These are phyloP conservation scores for Polyporus tsugae DNA, from an alignment of 1,284 basidiomycete genomes.

Conservation along the genomic window DNA sequence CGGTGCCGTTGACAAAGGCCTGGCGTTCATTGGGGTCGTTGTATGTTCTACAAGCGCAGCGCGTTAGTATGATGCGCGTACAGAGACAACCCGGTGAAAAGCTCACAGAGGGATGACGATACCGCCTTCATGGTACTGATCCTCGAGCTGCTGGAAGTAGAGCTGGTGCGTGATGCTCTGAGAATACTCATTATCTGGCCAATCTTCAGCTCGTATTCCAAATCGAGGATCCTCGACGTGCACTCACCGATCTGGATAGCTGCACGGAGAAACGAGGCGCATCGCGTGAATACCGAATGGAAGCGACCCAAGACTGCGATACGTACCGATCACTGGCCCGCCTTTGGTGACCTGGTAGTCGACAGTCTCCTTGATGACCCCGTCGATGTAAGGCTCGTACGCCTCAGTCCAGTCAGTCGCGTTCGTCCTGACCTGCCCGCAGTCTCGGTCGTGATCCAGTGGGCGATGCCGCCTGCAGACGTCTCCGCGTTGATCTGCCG, in stretches of 20 bases:
- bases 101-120: conserved; percentile 70
- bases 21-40: conserved; percentile 67
- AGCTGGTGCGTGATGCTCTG: conserved; percentile 47
- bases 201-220: background rate
- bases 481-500: conserved; percentile 89
- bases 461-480: conserved; percentile 80
- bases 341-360: conserved; percentile 75
- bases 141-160: conserved; percentile 73
- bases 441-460: conserved; percentile 78
- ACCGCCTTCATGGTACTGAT: conserved; percentile 59
- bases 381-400: conserved; percentile 76
- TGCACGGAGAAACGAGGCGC: conserved; percentile 33
- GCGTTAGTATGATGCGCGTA: background rate
- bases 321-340: conserved; percentile 78
- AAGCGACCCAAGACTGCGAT: no score
- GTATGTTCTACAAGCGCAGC: conserved; percentile 53
- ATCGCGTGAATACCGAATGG: background rate
- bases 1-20: conserved; percentile 77
- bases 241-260: conserved; percentile 72
- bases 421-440: conserved; percentile 74
- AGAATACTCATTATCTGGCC: conserved; percentile 78
- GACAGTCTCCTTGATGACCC: conserved; percentile 65
- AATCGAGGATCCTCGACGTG: conserved; percentile 16
- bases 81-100: no score
- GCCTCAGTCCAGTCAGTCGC: conserved; percentile 71